Evolutionary conservation across 345 rosid species (phyloP), one percentile per base, ranked within the genome.

Genomic region (Cardamine chenopodiifolia): DNA sequence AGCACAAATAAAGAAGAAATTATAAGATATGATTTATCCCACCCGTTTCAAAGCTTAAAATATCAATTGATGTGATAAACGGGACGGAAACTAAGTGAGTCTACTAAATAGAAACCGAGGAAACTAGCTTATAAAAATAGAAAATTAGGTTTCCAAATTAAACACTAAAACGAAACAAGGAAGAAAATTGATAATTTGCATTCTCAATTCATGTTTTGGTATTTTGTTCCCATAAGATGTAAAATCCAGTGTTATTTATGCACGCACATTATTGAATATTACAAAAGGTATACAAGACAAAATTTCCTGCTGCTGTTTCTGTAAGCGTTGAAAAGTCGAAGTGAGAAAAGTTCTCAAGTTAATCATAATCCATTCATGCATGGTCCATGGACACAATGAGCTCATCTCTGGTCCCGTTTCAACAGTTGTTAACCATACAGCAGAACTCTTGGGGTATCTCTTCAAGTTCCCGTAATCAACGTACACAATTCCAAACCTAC

Each of bases 401-500:
- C n/a, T 77, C 62, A 71, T 11, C 23, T 71, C 18, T 78, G 72
- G 9, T 78, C 83, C 45, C 83, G 68, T 45, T 71, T 42, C 7
- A 92, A 85, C 18, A 95, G 69, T 62, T 86, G 82, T 77, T 82
- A 90, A 95, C 99, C 99, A 95, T 48, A 86, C 82, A 31, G 98
- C 97, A 1, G 98, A 92, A 89, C 85, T 89, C 79, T 95, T 95
- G 0, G 99, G 99, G 66, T 89, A 83, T 73, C 98, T 86, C 86
- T 84, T 86, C 39, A 92, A 85, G 71, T 58, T 88, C 65, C 58
- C 37, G 80, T 72, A 90, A 72, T 92, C 96, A 40, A 92, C 88
- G 70, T 90, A 92, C 22, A 95, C 97, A 15, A 95, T 92, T 52
- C 98, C 98, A 12, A 95, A 92, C 78, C 78, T 78, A 50, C 19